phyloP scores from a whole-genome alignment of 129 eudicot species.

The Ambrosia trifida region DNA sequence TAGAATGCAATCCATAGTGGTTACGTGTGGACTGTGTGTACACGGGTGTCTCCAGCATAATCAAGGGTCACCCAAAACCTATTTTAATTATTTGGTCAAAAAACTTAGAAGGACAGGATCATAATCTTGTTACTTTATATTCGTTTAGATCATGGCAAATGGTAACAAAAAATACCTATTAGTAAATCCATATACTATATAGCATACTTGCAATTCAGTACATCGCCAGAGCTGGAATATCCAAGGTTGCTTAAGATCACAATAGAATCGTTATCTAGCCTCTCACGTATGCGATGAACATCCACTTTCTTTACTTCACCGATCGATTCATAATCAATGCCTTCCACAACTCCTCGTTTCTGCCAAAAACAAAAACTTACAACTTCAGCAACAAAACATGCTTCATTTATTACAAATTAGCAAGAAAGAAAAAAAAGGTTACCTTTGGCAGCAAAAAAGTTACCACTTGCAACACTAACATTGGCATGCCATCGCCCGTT shows the following conservation, averaged over 20 bases:
- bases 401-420: background rate
- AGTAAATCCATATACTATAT: no score
- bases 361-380: no score
- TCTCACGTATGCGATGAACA: slow-evolving; percentile 72
- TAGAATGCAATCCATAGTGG: no score
- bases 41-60: no score
- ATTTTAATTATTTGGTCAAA: no score
- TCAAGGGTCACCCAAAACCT: no score
- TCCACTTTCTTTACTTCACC: slow-evolving; percentile 98
- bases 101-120: no score
- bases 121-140: no score
- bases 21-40: no score
- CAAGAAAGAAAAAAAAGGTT: slow-evolving; percentile 3
- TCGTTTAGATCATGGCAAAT: no score
- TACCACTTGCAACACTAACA: slow-evolving; percentile 94
- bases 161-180: no score
- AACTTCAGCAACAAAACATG: no score
- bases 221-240: slow-evolving; percentile 97
- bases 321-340: slow-evolving; percentile 87
- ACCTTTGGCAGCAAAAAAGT: slow-evolving; percentile 98
- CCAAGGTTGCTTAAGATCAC: slow-evolving; percentile 88
- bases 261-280: slow-evolving; percentile 78
- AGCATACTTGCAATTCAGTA: slow-evolving; percentile 98
- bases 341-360: slow-evolving; percentile 96
- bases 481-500: slow-evolving; percentile 76